Evolutionary conservation across 163 green algal genomes (phyloP).

Genomic region (Prototheca wickerhamii): DNA sequence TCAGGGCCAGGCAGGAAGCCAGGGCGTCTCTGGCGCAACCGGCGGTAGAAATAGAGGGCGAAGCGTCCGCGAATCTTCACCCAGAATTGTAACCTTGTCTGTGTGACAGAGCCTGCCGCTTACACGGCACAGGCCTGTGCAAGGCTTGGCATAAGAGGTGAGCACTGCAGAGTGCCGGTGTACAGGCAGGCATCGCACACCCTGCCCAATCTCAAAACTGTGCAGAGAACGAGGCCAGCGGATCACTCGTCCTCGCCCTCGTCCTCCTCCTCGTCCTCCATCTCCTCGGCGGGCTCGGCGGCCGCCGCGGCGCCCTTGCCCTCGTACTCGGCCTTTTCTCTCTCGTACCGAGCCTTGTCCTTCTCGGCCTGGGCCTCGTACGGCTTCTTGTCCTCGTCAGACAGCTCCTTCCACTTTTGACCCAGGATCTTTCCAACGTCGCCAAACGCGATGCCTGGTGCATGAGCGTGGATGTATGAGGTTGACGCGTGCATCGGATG

Average conservation of each 20-base stretch:
- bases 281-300: constrained; percentile 2
- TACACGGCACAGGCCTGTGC: too few species aligned
- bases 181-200: too few species aligned
- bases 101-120: too few species aligned
- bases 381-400: constrained; percentile 22
- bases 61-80: too few species aligned
- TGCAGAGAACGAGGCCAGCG: background rate
- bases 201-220: too few species aligned
- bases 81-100: too few species aligned
- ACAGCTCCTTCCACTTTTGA: constrained; percentile 40
- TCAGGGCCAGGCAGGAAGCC: background rate
- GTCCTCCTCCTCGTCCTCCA: background rate
- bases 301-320: constrained; percentile 5
- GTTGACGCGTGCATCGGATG: background rate
- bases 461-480: constrained; percentile 21
- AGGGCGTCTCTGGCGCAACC: too few species aligned
- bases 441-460: constrained; percentile 35
- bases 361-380: constrained; percentile 24
- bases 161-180: too few species aligned
- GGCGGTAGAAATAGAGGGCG: too few species aligned
- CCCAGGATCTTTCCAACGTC: constrained; percentile 40
- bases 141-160: too few species aligned
- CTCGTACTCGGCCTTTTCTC: constrained; percentile 22
- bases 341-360: constrained; percentile 24
- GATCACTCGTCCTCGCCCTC: background rate